phyloP scores from a whole-genome alignment of 2,329 filamentous ascomycete genomes.

The Dendryphion nanum region DNA sequence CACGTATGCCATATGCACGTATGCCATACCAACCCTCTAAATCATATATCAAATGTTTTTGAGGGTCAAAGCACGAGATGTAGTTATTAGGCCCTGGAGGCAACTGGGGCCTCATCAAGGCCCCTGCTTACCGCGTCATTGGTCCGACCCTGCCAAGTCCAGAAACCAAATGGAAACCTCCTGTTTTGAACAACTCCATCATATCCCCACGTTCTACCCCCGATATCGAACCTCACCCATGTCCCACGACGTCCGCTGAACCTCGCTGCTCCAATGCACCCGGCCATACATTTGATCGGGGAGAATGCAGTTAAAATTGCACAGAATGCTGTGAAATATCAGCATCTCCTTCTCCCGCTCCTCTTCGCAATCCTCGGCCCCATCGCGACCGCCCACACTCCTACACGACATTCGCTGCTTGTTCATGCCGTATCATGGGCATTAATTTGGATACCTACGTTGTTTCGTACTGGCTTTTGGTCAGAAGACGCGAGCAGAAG shows the following conservation, averaged over 20 bases:
- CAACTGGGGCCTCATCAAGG: no score
- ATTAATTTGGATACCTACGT: conserved; percentile 36
- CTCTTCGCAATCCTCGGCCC: conserved; percentile 36
- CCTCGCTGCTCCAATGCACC: conserved; percentile 36
- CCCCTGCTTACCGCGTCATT: no score
- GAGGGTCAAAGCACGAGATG: no score
- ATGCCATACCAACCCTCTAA: no score
- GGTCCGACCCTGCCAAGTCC: no score
- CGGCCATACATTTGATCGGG: conserved; percentile 26
- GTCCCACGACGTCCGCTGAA: conserved; percentile 33
- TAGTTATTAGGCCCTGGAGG: no score
- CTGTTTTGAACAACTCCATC: no score
- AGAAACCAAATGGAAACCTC: no score
- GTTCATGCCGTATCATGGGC: conserved; percentile 45
- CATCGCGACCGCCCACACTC: conserved; percentile 33
- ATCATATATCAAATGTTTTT: no score
- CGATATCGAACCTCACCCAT: conserved; percentile 13
- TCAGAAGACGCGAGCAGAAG: conserved; percentile 21
- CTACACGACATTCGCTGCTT: conserved; percentile 42
- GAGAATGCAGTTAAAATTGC: conserved; percentile 33
- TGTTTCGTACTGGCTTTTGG: conserved; percentile 32
- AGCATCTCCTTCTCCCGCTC: conserved; percentile 31
- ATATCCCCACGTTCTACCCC: no score
- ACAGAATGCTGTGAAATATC: conserved; percentile 31
- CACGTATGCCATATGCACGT: no score